A percentile compares a stretch with the other conserved stretches of the same genome.
Conservation (phyloP, 2,329 filamentous ascomycete genomes). For the Cladosporium austrohemisphaericum region DNA sequence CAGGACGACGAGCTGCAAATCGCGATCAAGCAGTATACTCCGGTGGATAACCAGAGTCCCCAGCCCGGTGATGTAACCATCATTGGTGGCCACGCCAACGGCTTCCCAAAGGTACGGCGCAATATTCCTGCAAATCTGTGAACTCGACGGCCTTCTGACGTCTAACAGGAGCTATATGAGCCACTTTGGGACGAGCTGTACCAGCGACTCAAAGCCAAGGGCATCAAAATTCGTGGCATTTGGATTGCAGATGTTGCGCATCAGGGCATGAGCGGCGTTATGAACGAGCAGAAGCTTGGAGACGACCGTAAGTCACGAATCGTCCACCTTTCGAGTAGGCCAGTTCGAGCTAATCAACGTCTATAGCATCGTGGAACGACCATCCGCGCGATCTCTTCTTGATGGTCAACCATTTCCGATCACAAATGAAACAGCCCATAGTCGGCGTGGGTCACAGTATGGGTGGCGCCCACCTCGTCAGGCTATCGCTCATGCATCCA, state of each 20-base stretch:
- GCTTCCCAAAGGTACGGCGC: constrained; percentile 72
- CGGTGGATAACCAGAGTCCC: constrained; percentile 64
- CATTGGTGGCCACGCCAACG: constrained; percentile 84
- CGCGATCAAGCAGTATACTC: constrained; percentile 83
- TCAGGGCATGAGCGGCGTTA: constrained; percentile 71
- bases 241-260: constrained; percentile 89
- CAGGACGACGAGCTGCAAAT: constrained; percentile 73
- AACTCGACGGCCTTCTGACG: constrained; percentile 10
- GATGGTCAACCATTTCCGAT: constrained; percentile 78
- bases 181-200: constrained; percentile 84
- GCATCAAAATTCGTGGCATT: constrained; percentile 71
- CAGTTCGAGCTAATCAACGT: constrained; percentile 9
- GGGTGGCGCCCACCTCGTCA: constrained; percentile 70
- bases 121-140: background rate
- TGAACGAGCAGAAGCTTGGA: constrained; percentile 73
- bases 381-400: constrained; percentile 79
- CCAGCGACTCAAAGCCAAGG: constrained; percentile 51
- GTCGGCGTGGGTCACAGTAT: constrained; percentile 87
- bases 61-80: constrained; percentile 77
- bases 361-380: constrained; percentile 76
- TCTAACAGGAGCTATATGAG: constrained; percentile 76
- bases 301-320: constrained; percentile 67
- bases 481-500: constrained; percentile 73
- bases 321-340: background rate
- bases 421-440: constrained; percentile 74